phyloP scores from a whole-genome alignment of 2,329 filamentous ascomycete genomes.

The Neofusicoccum umdonicola region DNA sequence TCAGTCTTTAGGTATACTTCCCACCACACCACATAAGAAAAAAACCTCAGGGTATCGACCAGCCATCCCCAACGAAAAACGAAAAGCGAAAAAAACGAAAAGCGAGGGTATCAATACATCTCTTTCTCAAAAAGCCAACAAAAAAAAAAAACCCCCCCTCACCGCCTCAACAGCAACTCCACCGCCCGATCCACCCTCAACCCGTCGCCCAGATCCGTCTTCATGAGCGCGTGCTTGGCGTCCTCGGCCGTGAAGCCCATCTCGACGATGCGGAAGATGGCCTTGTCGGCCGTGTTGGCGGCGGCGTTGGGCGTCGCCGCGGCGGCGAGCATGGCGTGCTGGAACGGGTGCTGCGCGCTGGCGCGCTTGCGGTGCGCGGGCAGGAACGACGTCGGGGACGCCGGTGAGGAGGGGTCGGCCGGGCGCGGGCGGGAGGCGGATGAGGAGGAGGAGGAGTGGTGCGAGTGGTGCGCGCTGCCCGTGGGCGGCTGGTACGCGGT shows the following conservation, averaged over 20 bases:
- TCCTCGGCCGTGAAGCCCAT: slow-evolving; percentile 58
- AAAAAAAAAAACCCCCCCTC: background rate
- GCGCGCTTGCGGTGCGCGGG: background rate
- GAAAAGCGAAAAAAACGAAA: background rate
- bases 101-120: slow-evolving; percentile 1
- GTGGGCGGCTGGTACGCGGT: background rate
- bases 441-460: background rate
- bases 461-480: background rate
- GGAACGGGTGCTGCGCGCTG: slow-evolving; percentile 31
- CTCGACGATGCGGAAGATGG: slow-evolving; percentile 57
- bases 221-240: slow-evolving; percentile 56
- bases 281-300: slow-evolving; percentile 56
- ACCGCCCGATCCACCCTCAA: slow-evolving; percentile 58
- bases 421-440: background rate
- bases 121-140: background rate
- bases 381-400: background rate
- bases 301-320: slow-evolving; percentile 31
- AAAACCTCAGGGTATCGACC: no score
- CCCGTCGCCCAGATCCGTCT: slow-evolving; percentile 60
- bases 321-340: slow-evolving; percentile 24
- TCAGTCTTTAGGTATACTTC: no score
- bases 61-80: no score
- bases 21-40: no score
- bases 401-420: background rate
- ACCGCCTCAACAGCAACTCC: slow-evolving; percentile 46